These are phyloP conservation scores for Podospora fimiseda DNA, from an alignment of 495 filamentous ascomycete genomes.

Conservation along the genomic window DNA sequence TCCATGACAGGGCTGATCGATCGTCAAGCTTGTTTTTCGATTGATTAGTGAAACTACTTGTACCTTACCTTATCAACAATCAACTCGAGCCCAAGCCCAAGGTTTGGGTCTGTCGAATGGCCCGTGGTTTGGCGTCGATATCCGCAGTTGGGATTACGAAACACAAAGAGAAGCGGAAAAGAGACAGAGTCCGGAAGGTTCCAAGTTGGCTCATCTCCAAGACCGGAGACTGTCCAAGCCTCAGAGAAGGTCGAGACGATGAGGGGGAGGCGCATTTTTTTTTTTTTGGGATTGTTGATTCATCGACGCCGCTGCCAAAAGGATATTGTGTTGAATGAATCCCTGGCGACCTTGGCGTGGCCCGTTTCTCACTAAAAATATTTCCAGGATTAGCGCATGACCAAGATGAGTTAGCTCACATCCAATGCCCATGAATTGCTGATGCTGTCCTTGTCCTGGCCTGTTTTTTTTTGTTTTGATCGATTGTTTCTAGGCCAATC, in stretches of 20 bases:
- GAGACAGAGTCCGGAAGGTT: not conserved
- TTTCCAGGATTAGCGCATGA: slow-evolving; percentile 6
- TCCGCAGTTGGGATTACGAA: too few species aligned
- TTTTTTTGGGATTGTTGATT: slow-evolving; percentile 2
- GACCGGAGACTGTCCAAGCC: slow-evolving; percentile 6
- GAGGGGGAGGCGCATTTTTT: slow-evolving; percentile 13
- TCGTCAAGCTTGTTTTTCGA: too few species aligned
- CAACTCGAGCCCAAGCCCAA: not conserved
- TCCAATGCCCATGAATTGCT: too few species aligned
- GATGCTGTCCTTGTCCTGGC: too few species aligned
- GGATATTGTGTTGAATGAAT: not conserved
- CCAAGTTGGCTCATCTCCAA: not conserved
- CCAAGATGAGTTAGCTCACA: not conserved
- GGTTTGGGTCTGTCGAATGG: not conserved
- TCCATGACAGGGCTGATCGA: too few species aligned
- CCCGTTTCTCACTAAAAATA: slow-evolving; percentile 13
- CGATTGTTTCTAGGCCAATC: too few species aligned
- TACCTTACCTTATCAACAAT: not conserved
- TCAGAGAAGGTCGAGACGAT: slow-evolving; percentile 3
- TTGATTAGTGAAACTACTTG: too few species aligned
- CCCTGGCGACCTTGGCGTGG: not conserved
- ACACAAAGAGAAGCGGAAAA: not conserved
- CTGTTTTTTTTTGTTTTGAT: too few species aligned
- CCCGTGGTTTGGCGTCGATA: not conserved
- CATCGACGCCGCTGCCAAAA: not conserved